Percentiles rank a stretch among this genome's conserved stretches.
Evolutionary conservation across 805 yeast species (phyloP).

Genomic region (Yarrowia keelungensis): DNA sequence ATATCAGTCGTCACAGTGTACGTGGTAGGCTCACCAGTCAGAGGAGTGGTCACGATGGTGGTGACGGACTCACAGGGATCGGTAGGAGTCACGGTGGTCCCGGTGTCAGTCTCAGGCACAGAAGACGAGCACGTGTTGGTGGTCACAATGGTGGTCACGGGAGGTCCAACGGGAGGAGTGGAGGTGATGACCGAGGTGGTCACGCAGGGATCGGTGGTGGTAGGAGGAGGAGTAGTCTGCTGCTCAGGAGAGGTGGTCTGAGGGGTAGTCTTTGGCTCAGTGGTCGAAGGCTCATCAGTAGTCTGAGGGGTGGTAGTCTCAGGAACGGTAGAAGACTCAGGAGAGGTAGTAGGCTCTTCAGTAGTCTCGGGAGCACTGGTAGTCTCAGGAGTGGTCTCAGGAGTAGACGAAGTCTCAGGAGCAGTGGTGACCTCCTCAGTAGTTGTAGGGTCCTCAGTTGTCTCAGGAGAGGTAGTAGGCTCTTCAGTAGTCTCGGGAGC

Average conservation of each 20-base stretch:
- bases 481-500: background rate
- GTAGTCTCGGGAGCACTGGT: background rate
- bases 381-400: background rate
- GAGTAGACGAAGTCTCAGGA: background rate
- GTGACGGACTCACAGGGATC: background rate
- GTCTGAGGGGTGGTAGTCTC: background rate
- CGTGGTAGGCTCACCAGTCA: background rate
- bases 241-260: background rate
- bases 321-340: background rate
- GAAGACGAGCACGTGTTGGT: background rate
- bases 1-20: background rate
- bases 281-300: background rate
- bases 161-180: conserved; percentile 21
- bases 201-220: conserved; percentile 12
- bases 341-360: too few species aligned
- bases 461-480: background rate
- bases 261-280: background rate
- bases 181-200: conserved; percentile 1
- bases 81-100: background rate
- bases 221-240: background rate
- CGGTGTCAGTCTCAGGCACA: background rate
- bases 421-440: too few species aligned
- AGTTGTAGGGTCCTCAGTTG: background rate
- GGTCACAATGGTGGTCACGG: background rate
- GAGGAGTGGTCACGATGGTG: conserved; percentile 2